phyloP scores from a whole-genome alignment of 73 alveolate species.

The Tetrahymena thermophila region DNA sequence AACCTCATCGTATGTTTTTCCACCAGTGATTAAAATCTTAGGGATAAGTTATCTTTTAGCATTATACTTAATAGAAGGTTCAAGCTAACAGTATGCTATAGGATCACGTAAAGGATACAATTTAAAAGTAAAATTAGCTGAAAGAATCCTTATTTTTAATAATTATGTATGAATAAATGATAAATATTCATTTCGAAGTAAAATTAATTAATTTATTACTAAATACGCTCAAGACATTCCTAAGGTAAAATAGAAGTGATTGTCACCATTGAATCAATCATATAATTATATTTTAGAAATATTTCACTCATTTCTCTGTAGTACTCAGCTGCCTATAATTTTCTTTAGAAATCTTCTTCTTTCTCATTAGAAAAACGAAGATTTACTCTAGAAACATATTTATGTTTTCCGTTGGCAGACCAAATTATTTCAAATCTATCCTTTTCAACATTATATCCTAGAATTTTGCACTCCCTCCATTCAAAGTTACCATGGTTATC shows the following conservation, averaged over 20 bases:
- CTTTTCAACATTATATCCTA: neutral
- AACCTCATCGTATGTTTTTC: neutral
- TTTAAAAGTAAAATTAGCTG: constrained; percentile 16
- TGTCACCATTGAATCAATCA: constrained; percentile 40
- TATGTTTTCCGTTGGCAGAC: constrained; percentile 1
- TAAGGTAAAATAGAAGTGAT: neutral
- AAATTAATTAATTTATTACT: neutral
- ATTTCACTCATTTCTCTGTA: constrained; percentile 37
- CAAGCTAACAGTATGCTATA: constrained; percentile 3
- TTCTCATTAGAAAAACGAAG: constrained; percentile 24
- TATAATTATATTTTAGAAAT: constrained; percentile 30
- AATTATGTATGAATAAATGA: neutral
- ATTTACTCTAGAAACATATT: constrained; percentile 34
- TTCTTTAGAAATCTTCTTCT: constrained; percentile 12
- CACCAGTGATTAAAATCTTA: neutral
- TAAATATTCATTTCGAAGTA: neutral
- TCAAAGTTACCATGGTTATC: constrained; percentile 34
- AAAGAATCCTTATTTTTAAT: constrained; percentile 2
- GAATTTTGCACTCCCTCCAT: constrained; percentile 26
- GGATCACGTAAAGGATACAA: constrained; percentile 35
- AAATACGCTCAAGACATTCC: neutral
- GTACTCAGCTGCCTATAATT: constrained; percentile 30
- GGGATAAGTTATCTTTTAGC: constrained; percentile 38
- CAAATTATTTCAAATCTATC: constrained; percentile 33
- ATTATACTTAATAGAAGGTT: constrained; percentile 34